These are phyloP conservation scores for Blastobotrys raffinosifermentans DNA, from an alignment of 1,139 yeast species.

Conservation along the genomic window DNA sequence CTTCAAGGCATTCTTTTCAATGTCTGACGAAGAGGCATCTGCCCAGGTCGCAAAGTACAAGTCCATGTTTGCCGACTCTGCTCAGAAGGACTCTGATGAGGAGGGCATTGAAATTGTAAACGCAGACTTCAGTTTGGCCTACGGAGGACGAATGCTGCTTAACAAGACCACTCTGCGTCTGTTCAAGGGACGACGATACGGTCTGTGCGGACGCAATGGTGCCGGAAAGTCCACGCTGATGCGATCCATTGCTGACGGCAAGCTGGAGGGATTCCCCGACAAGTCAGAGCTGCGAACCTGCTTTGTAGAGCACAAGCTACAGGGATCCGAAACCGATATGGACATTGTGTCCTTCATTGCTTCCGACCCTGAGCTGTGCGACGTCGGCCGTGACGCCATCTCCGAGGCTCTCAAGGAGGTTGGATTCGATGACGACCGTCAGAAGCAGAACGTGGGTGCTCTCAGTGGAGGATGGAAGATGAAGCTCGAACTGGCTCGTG, in stretches of 20 bases:
- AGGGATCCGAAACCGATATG: conserved; percentile 91
- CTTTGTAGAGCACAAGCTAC: conserved; percentile 94
- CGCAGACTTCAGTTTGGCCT: conserved; percentile 91
- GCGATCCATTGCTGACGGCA: conserved; percentile 97
- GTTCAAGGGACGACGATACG: conserved; percentile 93
- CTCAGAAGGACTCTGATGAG: conserved; percentile 52
- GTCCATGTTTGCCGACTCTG: conserved; percentile 53
- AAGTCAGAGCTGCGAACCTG: conserved; percentile 84
- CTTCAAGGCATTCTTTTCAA: conserved; percentile 34
- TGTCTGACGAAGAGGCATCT: conserved; percentile 39
- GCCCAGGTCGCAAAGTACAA: conserved; percentile 52
- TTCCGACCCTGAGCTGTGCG: conserved; percentile 73
- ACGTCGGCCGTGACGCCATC: conserved; percentile 62
- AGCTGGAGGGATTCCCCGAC: conserved; percentile 95
- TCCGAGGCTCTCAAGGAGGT: conserved; percentile 70
- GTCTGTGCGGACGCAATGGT: conserved; percentile 97
- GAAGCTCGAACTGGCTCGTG: conserved; percentile 97
- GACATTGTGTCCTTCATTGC: conserved; percentile 85
- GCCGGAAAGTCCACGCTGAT: conserved; percentile 97
- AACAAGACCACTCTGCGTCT: conserved; percentile 86
- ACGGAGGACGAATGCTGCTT: conserved; percentile 94
- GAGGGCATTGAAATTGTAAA: conserved; percentile 89
- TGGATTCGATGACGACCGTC: conserved; percentile 88
- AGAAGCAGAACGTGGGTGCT: conserved; percentile 86
- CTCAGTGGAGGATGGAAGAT: conserved; percentile 99